Evolutionary conservation across 78 protist species (phyloP).

Genomic region (Emiliania huxleyi): DNA sequence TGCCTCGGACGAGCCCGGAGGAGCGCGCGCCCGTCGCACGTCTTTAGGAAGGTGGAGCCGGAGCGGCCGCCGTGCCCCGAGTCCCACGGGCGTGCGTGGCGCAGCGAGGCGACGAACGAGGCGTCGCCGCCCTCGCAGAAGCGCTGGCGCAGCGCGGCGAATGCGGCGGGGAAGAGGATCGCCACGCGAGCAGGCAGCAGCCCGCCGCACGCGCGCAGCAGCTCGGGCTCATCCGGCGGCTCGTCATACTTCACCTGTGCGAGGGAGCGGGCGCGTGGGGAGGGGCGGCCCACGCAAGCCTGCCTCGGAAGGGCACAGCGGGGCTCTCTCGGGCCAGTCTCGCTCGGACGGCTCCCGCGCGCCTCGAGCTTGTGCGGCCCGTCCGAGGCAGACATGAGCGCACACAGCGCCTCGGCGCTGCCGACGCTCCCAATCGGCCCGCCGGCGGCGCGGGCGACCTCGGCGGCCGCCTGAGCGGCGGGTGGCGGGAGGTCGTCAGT

Average conservation of each 20-base stretch:
- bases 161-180: neutral
- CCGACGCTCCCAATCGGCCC: neutral
- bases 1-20: no score
- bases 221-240: neutral
- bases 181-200: neutral
- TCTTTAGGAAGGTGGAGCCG: neutral
- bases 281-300: no score
- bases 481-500: no score
- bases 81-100: neutral
- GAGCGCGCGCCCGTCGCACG: neutral
- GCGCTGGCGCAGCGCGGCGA: constrained; percentile 8
- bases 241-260: no score
- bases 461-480: neutral
- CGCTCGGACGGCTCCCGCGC: no score
- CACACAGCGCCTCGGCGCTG: neutral
- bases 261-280: no score
- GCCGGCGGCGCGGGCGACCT: no score
- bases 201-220: neutral
- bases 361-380: neutral
- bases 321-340: no score
- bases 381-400: neutral
- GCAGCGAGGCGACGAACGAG: neutral
- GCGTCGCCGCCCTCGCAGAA: constrained; percentile 8
- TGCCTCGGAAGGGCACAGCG: no score
- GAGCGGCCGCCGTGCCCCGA: neutral